These are phyloP conservation scores for Lactarius hatsudake DNA, from an alignment of 768 basidiomycete species.

Conservation along the genomic window DNA sequence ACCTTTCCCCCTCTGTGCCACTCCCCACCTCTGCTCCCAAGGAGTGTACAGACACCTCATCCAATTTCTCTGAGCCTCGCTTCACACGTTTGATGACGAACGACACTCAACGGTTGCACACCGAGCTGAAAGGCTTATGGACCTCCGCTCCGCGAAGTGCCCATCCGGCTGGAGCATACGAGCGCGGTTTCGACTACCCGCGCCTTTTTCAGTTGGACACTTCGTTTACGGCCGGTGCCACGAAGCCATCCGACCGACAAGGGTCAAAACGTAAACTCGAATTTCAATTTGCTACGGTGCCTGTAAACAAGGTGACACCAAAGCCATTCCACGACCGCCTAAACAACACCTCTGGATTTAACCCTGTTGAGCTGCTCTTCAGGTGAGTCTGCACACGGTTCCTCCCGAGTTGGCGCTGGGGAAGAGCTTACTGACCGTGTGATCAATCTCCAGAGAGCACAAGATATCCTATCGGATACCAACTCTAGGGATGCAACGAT, in stretches of 20 bases:
- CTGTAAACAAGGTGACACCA: neutral
- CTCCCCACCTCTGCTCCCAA: constrained; percentile 6
- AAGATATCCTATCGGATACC: neutral
- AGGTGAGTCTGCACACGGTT: constrained; percentile 8
- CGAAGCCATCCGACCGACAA: constrained; percentile 5
- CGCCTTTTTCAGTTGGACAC: constrained; percentile 21
- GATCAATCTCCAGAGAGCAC: constrained; percentile 10
- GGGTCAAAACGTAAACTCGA: constrained; percentile 8
- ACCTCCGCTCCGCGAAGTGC: constrained; percentile 24
- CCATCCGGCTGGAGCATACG: constrained; percentile 20
- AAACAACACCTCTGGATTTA: constrained; percentile 3
- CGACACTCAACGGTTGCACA: constrained; percentile 19
- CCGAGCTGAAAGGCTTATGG: constrained; percentile 23
- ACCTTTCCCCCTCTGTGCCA: constrained; percentile 1
- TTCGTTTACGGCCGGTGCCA: constrained; percentile 7
- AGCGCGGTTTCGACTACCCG: constrained; percentile 17
- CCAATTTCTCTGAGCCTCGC: constrained; percentile 11
- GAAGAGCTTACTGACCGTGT: constrained; percentile 9
- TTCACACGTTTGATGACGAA: constrained; percentile 16
- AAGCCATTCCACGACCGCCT: constrained; percentile 12
- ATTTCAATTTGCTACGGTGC: constrained; percentile 3
- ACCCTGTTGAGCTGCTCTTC: constrained; percentile 12
- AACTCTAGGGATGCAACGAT: constrained; percentile 5
- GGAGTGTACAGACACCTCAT: constrained; percentile 14
- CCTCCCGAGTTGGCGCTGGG: neutral